Conservation (phyloP, 441 rosid genomes). For the Sinapis alba region DNA sequence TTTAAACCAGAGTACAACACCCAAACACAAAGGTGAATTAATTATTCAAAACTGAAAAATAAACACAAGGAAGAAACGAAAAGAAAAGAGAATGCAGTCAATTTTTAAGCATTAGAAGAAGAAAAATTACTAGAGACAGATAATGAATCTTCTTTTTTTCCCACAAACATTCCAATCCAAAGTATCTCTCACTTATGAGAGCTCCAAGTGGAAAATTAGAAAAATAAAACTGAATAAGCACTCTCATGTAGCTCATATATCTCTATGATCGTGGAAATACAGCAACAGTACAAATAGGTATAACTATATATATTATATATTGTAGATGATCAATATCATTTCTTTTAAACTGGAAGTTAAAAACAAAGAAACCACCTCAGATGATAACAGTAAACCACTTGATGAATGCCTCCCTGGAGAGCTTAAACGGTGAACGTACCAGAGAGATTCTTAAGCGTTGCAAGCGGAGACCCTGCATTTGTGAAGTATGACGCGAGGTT, state of each 20-base stretch:
- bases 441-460: constrained; percentile 57
- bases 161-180: not conserved
- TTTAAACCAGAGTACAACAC: not conserved
- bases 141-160: not conserved
- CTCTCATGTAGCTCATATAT: constrained; percentile 19
- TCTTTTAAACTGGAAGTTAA: not conserved
- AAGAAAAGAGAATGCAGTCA: not conserved
- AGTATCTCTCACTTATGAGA: not conserved
- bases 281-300: not conserved
- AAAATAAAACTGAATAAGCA: not conserved
- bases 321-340: not conserved
- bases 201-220: not conserved
- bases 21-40: not conserved
- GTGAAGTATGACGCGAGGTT: constrained; percentile 90
- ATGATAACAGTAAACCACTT: not conserved
- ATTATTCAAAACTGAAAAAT: not conserved
- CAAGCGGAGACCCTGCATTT: constrained; percentile 86
- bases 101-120: not conserved
- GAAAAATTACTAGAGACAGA: not conserved
- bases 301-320: not conserved
- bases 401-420: constrained; percentile 3
- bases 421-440: constrained; percentile 46
- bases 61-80: not conserved
- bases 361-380: constrained; percentile 8
- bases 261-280: constrained; percentile 9